These are phyloP conservation scores for Didymella glomerata DNA, from an alignment of 2,329 filamentous ascomycete species.

Conservation along the genomic window DNA sequence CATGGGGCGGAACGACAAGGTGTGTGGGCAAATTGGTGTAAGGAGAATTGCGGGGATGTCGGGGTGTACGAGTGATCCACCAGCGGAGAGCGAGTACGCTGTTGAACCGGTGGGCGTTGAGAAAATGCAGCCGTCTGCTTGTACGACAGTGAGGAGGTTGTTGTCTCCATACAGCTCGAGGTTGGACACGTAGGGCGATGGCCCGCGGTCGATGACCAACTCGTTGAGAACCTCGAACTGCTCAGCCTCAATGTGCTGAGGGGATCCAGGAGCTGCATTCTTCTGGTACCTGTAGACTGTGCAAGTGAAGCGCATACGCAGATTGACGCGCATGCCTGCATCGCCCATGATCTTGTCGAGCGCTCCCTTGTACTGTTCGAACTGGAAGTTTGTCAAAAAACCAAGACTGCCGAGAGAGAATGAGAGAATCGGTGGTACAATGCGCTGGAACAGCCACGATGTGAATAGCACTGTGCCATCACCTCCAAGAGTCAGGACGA, in stretches of 20 bases:
- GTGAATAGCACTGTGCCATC: slow-evolving; percentile 90
- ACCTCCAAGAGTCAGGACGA: slow-evolving; percentile 87
- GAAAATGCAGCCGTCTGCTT: slow-evolving; percentile 97
- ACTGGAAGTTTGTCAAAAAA: slow-evolving; percentile 90
- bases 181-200: slow-evolving; percentile 95
- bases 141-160: slow-evolving; percentile 91
- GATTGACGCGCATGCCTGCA: slow-evolving; percentile 93
- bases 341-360: slow-evolving; percentile 92
- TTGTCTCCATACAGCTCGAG: slow-evolving; percentile 96
- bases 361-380: slow-evolving; percentile 85
- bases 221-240: slow-evolving; percentile 99
- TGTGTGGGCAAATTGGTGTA: slow-evolving; percentile 97
- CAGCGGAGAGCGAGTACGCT: slow-evolving; percentile 94
- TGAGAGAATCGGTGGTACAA: slow-evolving; percentile 84
- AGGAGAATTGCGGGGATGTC: slow-evolving; percentile 96
- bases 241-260: slow-evolving; percentile 80
- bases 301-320: slow-evolving; percentile 98
- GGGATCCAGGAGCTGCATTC: slow-evolving; percentile 59
- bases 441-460: slow-evolving; percentile 89
- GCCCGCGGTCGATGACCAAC: slow-evolving; percentile 95
- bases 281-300: slow-evolving; percentile 81
- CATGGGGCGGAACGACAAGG: slow-evolving; percentile 96
- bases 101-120: slow-evolving; percentile 91
- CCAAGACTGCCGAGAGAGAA: slow-evolving; percentile 86
- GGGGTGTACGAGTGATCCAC: slow-evolving; percentile 93